Evolutionary conservation across 2,329 filamentous ascomycete species (phyloP).

Genomic region (Trichoderma cornu-damae): DNA sequence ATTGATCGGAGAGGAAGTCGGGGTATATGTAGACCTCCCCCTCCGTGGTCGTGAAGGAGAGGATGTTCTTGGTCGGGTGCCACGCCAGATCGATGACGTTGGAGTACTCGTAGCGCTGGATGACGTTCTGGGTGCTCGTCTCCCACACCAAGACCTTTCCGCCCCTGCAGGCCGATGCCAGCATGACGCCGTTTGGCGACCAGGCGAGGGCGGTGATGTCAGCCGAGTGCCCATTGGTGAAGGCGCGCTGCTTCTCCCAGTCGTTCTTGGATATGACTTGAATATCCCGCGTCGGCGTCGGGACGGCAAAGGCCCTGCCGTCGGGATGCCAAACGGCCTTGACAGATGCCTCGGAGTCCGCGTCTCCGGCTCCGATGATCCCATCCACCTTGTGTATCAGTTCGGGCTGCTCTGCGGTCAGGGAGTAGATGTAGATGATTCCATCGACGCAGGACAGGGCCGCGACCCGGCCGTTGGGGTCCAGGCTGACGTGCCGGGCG

Average conservation of each 20-base stretch:
- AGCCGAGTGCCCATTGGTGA: conserved; percentile 72
- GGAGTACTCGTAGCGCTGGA: conserved; percentile 72
- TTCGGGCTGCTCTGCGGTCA: conserved; percentile 72
- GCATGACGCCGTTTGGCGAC: conserved; percentile 89
- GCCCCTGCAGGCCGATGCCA: conserved; percentile 66
- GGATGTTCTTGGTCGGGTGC: conserved; percentile 83
- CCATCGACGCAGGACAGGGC: conserved; percentile 86
- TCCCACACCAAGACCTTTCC: conserved; percentile 80
- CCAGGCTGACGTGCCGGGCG: conserved; percentile 89
- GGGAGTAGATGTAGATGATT: conserved; percentile 81
- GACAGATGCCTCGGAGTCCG: conserved; percentile 66
- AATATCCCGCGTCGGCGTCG: conserved; percentile 76
- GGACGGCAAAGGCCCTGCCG: conserved; percentile 80
- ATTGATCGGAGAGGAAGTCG: conserved; percentile 59
- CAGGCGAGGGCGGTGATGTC: conserved; percentile 85
- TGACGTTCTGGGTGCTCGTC: conserved; percentile 74
- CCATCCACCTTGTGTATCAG: conserved; percentile 81
- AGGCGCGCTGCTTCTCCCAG: conserved; percentile 80
- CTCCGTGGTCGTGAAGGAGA: conserved; percentile 88
- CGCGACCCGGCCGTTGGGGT: conserved; percentile 69
- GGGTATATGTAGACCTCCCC: conserved; percentile 90
- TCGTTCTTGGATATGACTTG: conserved; percentile 83
- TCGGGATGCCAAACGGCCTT: conserved; percentile 88
- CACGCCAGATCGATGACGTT: conserved; percentile 83
- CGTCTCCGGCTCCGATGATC: conserved; percentile 72